Conservation (phyloP, 108 stramenopile species). For the Discostella stelligeroides region DNA sequence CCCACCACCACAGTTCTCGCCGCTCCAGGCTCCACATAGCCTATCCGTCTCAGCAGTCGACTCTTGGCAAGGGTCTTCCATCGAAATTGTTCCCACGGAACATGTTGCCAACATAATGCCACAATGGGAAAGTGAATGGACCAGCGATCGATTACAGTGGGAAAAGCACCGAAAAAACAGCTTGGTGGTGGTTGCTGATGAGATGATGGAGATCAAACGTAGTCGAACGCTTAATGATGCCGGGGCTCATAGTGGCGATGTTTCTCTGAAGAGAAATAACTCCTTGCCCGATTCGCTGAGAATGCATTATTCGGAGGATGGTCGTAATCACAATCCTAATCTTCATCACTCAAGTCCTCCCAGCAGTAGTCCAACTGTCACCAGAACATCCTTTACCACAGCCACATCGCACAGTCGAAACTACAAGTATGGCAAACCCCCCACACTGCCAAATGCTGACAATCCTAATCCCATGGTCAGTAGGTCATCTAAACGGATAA, state of each 20-base stretch:
- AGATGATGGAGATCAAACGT: conserved; percentile 1
- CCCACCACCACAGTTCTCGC: conserved; percentile 2
- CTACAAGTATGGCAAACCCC: conserved; percentile 35
- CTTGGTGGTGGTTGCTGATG: neutral
- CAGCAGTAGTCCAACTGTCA: neutral
- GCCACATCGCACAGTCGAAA: conserved; percentile 5
- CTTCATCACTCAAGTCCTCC: neutral
- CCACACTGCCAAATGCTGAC: conserved; percentile 8
- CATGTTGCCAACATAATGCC: conserved; percentile 21
- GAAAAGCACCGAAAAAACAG: conserved; percentile 8
- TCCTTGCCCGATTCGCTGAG: neutral
- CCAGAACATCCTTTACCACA: neutral
- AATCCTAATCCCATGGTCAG: conserved; percentile 43
- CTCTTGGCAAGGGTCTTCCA: conserved; percentile 10
- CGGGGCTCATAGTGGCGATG: neutral
- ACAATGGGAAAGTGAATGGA: conserved; percentile 32
- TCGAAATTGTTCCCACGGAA: conserved; percentile 39
- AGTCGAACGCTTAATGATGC: conserved; percentile 10
- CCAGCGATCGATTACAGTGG: conserved; percentile 26
- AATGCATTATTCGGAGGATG: too few relatives aligned
- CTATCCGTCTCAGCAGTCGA: conserved; percentile 28
- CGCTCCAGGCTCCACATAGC: neutral
- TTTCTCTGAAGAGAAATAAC: neutral
- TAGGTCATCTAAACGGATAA: conserved; percentile 53
- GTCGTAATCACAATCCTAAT: neutral